Evolutionary conservation across 805 yeast genomes (phyloP), one percentile per base, ranked within the genome.

Genomic region (Ogataea degrootiae): DNA sequence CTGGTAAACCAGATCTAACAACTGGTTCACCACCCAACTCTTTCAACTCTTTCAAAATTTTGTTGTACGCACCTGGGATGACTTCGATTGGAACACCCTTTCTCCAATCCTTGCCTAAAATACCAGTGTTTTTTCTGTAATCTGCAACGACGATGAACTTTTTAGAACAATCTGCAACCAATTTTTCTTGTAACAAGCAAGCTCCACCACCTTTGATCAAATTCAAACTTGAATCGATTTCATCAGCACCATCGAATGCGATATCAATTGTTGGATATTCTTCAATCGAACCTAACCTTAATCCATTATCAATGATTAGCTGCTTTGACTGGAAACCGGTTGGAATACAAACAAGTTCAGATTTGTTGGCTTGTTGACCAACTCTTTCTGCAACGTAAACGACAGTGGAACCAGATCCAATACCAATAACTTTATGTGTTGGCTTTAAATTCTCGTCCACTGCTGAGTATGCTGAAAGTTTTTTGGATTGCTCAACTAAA

Each of bases 141-240:
- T 94, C 99, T 2, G 98, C 99, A 44, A 94, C 97, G 19, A 92
- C 76, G 26, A 94, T 73, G 61, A 92, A 90, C 58, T 77, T 78
- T 49, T 77, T 71, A 3, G 97, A 82, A 51, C 88, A 80, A 47
- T 80, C 76, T 16, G 97, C 96, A 14, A 94, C 96, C 45, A 94
- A 75, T 70, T 94, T 94, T 67, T 94, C 99, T 71, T 92, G 99
- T 71, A 94, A 85, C 53, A 90, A 74, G 67, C 99, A 94, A 2
- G 97, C 99, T 38, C 99, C 99, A 42, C 99, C 99, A 56, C 99
- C 99, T 70, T 94, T 94, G 65, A 94, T 94, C 59, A 91, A 82
- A 63, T 90, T 87, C 58, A 94, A 74, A 19, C 75, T 63, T 5
- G 79, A 63, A 67, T 92, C 99, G 48, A 91, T 91, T 68, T 94